Conservation (phyloP, 2,329 filamentous ascomycete species). For the Chalara sp. region DNA sequence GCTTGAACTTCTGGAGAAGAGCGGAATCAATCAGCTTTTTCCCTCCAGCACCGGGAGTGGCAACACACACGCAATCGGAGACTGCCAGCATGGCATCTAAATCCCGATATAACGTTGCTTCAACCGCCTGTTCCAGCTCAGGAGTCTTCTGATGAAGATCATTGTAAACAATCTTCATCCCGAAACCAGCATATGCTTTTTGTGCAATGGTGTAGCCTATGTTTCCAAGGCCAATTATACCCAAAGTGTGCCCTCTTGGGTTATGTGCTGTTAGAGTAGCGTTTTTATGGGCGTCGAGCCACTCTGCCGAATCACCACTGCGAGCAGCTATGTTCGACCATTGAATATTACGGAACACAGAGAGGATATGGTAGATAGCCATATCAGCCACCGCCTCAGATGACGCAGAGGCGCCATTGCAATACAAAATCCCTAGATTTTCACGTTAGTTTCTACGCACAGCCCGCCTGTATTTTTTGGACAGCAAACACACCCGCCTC, state of each 20-base stretch:
- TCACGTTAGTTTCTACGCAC: too few relatives aligned
- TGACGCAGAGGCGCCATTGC: too few relatives aligned
- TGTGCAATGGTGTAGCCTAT: slow-evolving; percentile 56
- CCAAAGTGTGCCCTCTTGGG: slow-evolving; percentile 53
- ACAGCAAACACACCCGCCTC: slow-evolving; percentile 43
- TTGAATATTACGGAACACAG: too few relatives aligned
- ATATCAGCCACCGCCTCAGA: too few relatives aligned
- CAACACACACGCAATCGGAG: slow-evolving; percentile 56
- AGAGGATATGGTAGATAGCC: too few relatives aligned
- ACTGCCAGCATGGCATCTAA: slow-evolving; percentile 44
- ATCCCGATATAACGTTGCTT: slow-evolving; percentile 44
- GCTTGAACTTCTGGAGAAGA: slow-evolving; percentile 44
- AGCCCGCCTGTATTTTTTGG: too few relatives aligned
- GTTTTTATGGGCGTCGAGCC: slow-evolving; percentile 51
- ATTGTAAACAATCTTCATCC: slow-evolving; percentile 60
- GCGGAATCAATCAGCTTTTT: slow-evolving; percentile 41
- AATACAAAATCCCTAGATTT: too few relatives aligned
- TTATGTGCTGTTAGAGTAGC: slow-evolving; percentile 56
- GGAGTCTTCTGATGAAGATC: slow-evolving; percentile 43
- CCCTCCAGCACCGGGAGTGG: slow-evolving; percentile 46
- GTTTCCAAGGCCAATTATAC: slow-evolving; percentile 63
- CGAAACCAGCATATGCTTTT: slow-evolving; percentile 51
- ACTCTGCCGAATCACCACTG: too few relatives aligned
- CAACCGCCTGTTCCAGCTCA: slow-evolving; percentile 30
- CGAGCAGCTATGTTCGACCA: too few relatives aligned